These are phyloP conservation scores for Dioscorea dumetorum DNA, from an alignment of 106 monocot species.

Conservation along the genomic window DNA sequence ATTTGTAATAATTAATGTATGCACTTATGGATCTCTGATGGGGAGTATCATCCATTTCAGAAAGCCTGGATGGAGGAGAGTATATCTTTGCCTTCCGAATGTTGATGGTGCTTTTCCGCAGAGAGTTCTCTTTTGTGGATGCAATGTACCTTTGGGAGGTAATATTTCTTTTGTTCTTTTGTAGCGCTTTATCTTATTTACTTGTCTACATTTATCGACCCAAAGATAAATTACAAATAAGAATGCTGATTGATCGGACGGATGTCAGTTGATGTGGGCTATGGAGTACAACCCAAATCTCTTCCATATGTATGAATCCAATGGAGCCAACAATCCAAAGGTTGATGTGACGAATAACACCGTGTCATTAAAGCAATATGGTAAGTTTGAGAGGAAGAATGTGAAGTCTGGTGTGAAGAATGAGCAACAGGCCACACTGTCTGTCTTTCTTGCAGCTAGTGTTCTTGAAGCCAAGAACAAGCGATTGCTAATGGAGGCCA, in stretches of 20 bases:
- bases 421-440: slow-evolving; percentile 26
- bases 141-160: slow-evolving; percentile 96
- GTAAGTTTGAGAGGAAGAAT: slow-evolving; percentile 69
- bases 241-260: slow-evolving; percentile 4
- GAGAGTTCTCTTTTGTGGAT: slow-evolving; percentile 92
- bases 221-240: not conserved
- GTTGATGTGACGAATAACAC: slow-evolving; percentile 4
- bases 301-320: slow-evolving; percentile 49
- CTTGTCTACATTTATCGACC: too few relatives aligned
- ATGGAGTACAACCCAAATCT: slow-evolving; percentile 83
- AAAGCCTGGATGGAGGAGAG: slow-evolving; percentile 81
- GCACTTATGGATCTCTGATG: too few relatives aligned
- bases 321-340: not conserved
- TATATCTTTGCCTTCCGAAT: slow-evolving; percentile 91
- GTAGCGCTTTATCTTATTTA: too few relatives aligned
- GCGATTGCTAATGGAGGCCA: slow-evolving; percentile 56
- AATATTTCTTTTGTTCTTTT: slow-evolving; percentile 2
- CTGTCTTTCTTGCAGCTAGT: slow-evolving; percentile 71
- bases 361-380: slow-evolving; percentile 38
- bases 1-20: too few relatives aligned
- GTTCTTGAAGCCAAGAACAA: slow-evolving; percentile 68
- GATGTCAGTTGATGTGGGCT: slow-evolving; percentile 77
- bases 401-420: slow-evolving; percentile 22
- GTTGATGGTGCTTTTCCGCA: slow-evolving; percentile 95
- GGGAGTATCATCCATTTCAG: slow-evolving; percentile 22